Base-by-base conservation (phyloP, 1,139 yeast genomes). In the Lodderomyces pseudojiufengensis region DNA sequence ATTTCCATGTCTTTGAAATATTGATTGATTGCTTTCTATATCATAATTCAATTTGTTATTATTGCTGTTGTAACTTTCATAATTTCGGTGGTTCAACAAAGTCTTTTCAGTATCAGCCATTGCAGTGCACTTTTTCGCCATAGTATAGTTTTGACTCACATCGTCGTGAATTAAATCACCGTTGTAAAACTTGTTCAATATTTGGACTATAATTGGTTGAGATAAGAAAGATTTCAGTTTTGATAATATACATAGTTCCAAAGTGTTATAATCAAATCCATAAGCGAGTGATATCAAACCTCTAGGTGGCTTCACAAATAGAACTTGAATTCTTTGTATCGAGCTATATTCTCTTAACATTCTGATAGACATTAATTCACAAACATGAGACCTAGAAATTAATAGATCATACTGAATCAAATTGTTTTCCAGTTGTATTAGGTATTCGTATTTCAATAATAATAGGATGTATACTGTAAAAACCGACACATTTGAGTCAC, bases 351-450 rank as follows among this genome's bases (percentile, higher is more conserved):
- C 81, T 37, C 76, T 58, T 26, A 77, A 55, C 52, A 76, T 62
- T 43, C 79, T 55, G 23, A 76, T 64, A 2, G 82, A 79, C 29
- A 76, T 57, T 10, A 76, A 54, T 49, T 78, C 83, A 51, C 84
- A 78, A 4, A 77, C 62, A 40, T 61, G 64, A 18, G 82, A 74
- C 37, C 78, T 69, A 9, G 83, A 74, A 1, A 54, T 51, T 50
- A 75, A 59, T 26, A 77, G 58, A 31, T 78, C 80, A 34, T 63
- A 67, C 45, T 63, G 57, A 23, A 77, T 71, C 31, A 75, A 64
- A 44, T 76, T 73, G 39, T 62, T 56, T 28, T 66, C 67, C 13
- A 72, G 62, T 45, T 78, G 82, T 29, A 75, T 70, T 39, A 61
- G 51, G 46, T 67, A 78, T 43, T 69, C 75, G 41, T 66, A 65